Evolutionary conservation across 2,329 filamentous ascomycete genomes (phyloP), one percentile per base, ranked within the genome.

Genomic region (Sarocladium brachiariae): DNA sequence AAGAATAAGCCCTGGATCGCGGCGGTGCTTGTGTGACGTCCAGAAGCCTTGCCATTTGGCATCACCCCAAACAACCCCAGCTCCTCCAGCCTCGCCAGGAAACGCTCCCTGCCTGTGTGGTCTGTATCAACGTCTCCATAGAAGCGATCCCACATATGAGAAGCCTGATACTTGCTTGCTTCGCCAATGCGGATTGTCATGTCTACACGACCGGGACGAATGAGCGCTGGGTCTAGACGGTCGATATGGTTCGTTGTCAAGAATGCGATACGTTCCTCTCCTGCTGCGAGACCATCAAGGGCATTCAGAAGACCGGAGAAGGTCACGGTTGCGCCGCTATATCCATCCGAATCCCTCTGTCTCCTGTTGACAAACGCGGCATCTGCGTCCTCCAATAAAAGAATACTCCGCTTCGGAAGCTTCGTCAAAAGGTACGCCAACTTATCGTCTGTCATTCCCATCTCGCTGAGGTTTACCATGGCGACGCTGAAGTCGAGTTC

Each of bases 231-330:
- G 61, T 96, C 90, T 2, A 97, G 77, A 35, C 89, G 80, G 57
- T 96, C 90, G 33, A 96, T 83, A 62, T 96, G 89, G 62, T 99
- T 99, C 18, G 92, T 95, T 2, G 93, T 99, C 55, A 95, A 75
- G 67, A 99, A 96, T 1, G 95, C 83, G 55, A 99, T 87, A 50
- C 93, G 81, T 71, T 97, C 92, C 65, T 97, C 93, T 11, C 90
- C 89, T 49, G 91, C 95, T 6, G 90, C 90, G n/a, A 97, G 83
- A 1, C 93, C 93, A 56, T 99, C 93, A 13, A 92, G 68, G 0
- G 87, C 86, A 60, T 91, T 91, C 33, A 97, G 72, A 18, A 97
- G 72, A 0, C 92, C 92, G 0, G 92, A 97, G 61, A 96, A 97
- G 0, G 93, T 99, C 21, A 96, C 91, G 16, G 87, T 93, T 2